Percentiles rank a stretch among this genome's conserved stretches.
These are phyloP conservation scores for Saprolegnia parasitica DNA, from an alignment of 352 stramenopile species.

Conservation along the genomic window DNA sequence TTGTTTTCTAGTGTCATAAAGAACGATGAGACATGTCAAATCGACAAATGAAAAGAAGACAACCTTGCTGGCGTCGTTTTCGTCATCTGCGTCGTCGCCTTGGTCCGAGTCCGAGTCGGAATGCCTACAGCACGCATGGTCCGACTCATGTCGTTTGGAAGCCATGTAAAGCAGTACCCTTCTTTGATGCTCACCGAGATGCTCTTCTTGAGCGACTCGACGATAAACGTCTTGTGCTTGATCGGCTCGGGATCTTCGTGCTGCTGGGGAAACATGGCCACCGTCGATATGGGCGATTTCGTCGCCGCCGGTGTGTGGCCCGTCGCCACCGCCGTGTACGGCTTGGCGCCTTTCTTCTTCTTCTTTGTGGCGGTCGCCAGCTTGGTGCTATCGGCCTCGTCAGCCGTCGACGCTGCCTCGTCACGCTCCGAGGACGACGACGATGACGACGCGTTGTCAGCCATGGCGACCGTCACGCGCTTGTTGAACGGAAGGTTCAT, in stretches of 20 bases:
- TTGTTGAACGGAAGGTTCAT: slow-evolving; percentile 57
- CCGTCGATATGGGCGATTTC: slow-evolving; percentile 16
- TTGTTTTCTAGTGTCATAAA: slow-evolving; percentile 46
- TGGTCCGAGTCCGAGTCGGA: slow-evolving; percentile 31
- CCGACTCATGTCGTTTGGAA: too few relatives aligned
- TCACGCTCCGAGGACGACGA: slow-evolving; percentile 1
- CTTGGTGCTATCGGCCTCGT: background rate
- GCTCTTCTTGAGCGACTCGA: slow-evolving; percentile 34
- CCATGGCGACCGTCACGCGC: slow-evolving; percentile 29
- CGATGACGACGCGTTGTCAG: slow-evolving; percentile 21
- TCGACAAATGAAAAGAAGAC: background rate
- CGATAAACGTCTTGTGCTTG: slow-evolving; percentile 26
- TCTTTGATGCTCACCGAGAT: slow-evolving; percentile 45
- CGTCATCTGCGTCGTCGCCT: slow-evolving; percentile 29
- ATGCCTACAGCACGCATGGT: background rate
- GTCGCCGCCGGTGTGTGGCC: background rate
- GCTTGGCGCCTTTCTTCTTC: background rate
- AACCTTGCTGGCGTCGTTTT: slow-evolving; percentile 32
- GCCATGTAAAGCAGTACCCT: background rate
- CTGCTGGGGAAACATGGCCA: slow-evolving; percentile 5
- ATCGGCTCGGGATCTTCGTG: background rate
- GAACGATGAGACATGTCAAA: background rate
- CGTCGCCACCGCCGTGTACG: background rate
- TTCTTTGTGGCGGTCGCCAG: slow-evolving; percentile 1
- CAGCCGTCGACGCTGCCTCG: background rate